These are phyloP conservation scores for Rhizophora mangle DNA, from an alignment of 345 rosid genomes.

Conservation along the genomic window DNA sequence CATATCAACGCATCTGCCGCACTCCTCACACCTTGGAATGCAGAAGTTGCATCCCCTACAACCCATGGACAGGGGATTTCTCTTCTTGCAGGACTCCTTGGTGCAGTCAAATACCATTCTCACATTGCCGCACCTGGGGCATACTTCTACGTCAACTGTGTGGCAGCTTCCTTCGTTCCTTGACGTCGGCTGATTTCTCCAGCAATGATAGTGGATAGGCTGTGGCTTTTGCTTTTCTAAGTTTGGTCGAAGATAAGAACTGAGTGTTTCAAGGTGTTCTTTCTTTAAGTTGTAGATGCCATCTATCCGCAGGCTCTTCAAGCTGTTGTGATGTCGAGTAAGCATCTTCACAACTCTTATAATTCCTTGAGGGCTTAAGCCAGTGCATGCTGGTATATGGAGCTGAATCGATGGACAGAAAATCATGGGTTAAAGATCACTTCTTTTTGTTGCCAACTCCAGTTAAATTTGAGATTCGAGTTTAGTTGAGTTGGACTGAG, in stretches of 20 bases:
- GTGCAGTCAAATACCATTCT: conserved; percentile 58
- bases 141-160: conserved; percentile 52
- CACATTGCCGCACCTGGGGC: conserved; percentile 62
- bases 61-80: conserved; percentile 9
- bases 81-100: conserved; percentile 36
- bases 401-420: conserved; percentile 37
- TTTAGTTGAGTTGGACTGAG: too few relatives aligned
- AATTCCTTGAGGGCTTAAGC: conserved; percentile 69
- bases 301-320: conserved; percentile 43
- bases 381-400: conserved; percentile 52
- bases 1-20: conserved; percentile 44
- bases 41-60: conserved; percentile 66
- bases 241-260: conserved; percentile 25
- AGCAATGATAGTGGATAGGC: conserved; percentile 25
- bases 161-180: not conserved
- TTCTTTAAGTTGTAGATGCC: conserved; percentile 50
- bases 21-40: conserved; percentile 62
- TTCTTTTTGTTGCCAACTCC: too few relatives aligned
- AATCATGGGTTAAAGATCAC: not conserved
- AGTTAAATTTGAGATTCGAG: too few relatives aligned
- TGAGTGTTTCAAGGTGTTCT: conserved; percentile 47
- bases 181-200: conserved; percentile 7
- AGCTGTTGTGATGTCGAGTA: conserved; percentile 24
- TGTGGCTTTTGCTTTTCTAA: conserved; percentile 2
- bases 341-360: conserved; percentile 50